Evolutionary conservation across 352 stramenopile species (phyloP), one percentile per base, ranked within the genome.

Genomic region (Elongisporangium prolatum): DNA sequence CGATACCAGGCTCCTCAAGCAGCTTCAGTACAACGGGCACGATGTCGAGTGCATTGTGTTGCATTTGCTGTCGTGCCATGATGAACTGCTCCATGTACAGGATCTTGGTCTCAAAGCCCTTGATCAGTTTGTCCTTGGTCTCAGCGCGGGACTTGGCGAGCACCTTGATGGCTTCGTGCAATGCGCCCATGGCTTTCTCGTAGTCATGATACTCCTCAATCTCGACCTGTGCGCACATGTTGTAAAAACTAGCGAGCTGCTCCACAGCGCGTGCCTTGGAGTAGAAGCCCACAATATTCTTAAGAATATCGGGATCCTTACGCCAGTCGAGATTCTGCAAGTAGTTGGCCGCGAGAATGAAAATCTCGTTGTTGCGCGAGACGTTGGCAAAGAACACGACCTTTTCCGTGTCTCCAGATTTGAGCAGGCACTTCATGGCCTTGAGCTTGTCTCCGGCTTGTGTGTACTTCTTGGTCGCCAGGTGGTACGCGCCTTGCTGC

Each of bases 391-490:
- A 98, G 68, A 97, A 97, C 34, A 98, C 88, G n/a, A 94, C 77
- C 52, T 96, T 97, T 63, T 98, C 95, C 18, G 89, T 98, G 65
- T 98, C 92, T 17, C 95, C 95, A 16, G 84, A 96, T 68, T 97
- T 97, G 54, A 98, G 75, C 54, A 98, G 68, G 61, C 94, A 98
- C 66, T 98, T 98, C 79, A 98, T 97, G 16, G 93, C 95, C 56
- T 95, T 88, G 20, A 97, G 67, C 18, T 92, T 93, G 56, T 97
- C 84, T 14, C 92, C 93, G 1, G 93, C 93, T 63, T 98, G 88
- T 0, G 94, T 98, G 69, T 98, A 98, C 58, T 98, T 98, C 60
- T 98, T 98, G 34, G 89, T 98, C 17, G 95, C 95, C 28, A 98
- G 65, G 53, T 97, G 88, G 66, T 94, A 97, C 54, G 86, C 82